Base-by-base conservation (phyloP, 768 basidiomycete species). In the Dentipellis sp. region DNA sequence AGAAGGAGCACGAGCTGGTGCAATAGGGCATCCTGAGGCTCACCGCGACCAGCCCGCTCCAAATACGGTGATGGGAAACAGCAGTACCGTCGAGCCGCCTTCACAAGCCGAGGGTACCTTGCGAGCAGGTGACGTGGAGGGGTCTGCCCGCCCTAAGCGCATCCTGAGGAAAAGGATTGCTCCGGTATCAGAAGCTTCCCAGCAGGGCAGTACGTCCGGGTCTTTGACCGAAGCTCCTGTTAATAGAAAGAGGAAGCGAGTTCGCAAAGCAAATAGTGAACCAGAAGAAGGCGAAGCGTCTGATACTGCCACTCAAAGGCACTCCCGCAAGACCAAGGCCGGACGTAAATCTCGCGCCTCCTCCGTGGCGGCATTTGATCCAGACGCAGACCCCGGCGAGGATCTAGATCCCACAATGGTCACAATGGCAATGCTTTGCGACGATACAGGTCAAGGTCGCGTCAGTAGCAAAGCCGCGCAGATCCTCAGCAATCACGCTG, bases 361-460 rank as follows among this genome's bases (percentile, higher is more conserved):
- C 2, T 78, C 80, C 8, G 70, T 78, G 7, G 81, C 82, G 14
- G 75, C 72, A 0, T 84, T 80, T 58, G 81, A 84, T 65, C 72
- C 77, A 22, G 72, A 76, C 53, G 81, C 80, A 0, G 79, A 81
- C 65, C 83, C 86, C 4, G 88, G 88, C 19, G 87, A 88, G 64
- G 83, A 86, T 36, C 70, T 91, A 49, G 89, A 91, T 61, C 89
- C 89, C n/a, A 91, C 88, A 0, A 72, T 79, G 8, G 72, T 88
- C n/a, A 91, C 88, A 5, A 91, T 91, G 89, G 86, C 88, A 14
- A 68, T 81, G 0, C 74, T 91, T 4, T 92, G 91, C 66, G 78
- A 74, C 35, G 91, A 93, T 63, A 85, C 78, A 0, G 89, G 89
- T 10, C 81, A 83, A 60, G 91, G 91, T 6, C 80, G 90, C 40